These are phyloP conservation scores for Didymella arachidicola DNA, from an alignment of 2,329 filamentous ascomycete species.

Conservation along the genomic window DNA sequence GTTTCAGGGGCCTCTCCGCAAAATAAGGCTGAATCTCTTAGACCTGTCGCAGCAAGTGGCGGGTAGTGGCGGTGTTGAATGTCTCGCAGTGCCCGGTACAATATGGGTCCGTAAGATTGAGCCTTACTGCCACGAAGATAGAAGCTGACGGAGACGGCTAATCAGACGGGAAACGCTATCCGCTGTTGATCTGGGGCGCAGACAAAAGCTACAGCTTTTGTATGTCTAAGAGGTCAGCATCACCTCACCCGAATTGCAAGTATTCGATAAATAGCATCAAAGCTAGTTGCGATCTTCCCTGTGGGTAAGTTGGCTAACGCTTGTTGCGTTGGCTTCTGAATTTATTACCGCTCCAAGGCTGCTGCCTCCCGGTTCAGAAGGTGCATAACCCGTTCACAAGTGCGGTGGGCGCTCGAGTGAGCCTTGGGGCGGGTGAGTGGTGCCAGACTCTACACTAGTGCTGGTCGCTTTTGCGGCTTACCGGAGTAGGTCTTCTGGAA, in stretches of 20 bases:
- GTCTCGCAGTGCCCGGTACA: constrained; percentile 44
- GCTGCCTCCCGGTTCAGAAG: constrained; percentile 38
- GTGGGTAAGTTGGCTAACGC: constrained; percentile 36
- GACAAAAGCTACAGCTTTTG: constrained; percentile 35
- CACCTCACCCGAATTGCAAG: constrained; percentile 33
- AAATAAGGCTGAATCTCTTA: constrained; percentile 48
- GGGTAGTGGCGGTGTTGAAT: constrained; percentile 48
- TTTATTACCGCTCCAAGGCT: constrained; percentile 34
- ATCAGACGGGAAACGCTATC: constrained; percentile 17
- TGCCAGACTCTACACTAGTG: constrained; percentile 40
- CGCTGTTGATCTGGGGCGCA: constrained; percentile 42
- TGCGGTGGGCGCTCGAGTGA: constrained; percentile 45
- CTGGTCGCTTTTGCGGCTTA: constrained; percentile 36
- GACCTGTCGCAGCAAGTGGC: constrained; percentile 42
- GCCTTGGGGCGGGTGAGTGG: constrained; percentile 44
- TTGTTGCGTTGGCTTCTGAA: constrained; percentile 37
- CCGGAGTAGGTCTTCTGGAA: constrained; percentile 35
- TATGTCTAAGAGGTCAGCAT: constrained; percentile 31
- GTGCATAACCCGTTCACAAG: constrained; percentile 48
- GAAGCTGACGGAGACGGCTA: constrained; percentile 28
- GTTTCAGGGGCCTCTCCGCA: constrained; percentile 42
- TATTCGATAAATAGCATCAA: constrained; percentile 26
- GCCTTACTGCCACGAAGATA: constrained; percentile 42
- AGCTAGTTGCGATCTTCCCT: constrained; percentile 29
- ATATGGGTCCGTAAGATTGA: constrained; percentile 40